Evolutionary conservation across 202 grass and related monocot genomes (phyloP), one percentile per base, ranked within the genome.

Genomic region (Panicum virgatum): DNA sequence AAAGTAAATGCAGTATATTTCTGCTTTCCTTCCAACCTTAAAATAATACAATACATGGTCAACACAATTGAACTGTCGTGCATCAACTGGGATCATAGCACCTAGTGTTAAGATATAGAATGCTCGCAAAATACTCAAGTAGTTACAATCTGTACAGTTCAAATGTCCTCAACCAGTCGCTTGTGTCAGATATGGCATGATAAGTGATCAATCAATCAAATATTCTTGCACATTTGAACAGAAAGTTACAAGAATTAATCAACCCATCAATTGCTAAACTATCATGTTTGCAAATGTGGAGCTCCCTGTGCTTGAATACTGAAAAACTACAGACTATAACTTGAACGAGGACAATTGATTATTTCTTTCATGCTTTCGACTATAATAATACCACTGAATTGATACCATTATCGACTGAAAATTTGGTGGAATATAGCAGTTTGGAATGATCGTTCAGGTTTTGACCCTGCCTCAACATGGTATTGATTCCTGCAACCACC

Each of bases 381-480:
- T 90, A 86, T 69, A 79, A 86, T 69, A 79, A 77, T 64, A 77
- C 23, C 76, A 76, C 65, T 27, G 87, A 77, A 72, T 47, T 59
- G 42, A 89, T 18, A 72, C 61, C 75, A 76, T 50, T 88, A 56
- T 66, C 66, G 34, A 83, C 65, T 37, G 66, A 62, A 77, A 88
- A 81, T 30, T 36, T 71, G 38, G 69, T 80, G 27, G 76, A 37
- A 57, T 90, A 80, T 45, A 78, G 42, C 52, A 87, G 60, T 65
- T 79, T 82, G 40, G 50, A 83, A 61, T 63, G 83, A 62, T 85
- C 79, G 26, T 73, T 84, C 71, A 76, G 58, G 50, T 57, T 85
- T 83, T 69, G 52, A 71, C 58, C 75, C 77, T 85, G 85, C 57
- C 76, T 93, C 45, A 84, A 72, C 67, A 72, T 86, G 77, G 76